Evolutionary conservation across 768 basidiomycete species (phyloP), one percentile per base, ranked within the genome.

Genomic region (Pulveroboletus sp.): DNA sequence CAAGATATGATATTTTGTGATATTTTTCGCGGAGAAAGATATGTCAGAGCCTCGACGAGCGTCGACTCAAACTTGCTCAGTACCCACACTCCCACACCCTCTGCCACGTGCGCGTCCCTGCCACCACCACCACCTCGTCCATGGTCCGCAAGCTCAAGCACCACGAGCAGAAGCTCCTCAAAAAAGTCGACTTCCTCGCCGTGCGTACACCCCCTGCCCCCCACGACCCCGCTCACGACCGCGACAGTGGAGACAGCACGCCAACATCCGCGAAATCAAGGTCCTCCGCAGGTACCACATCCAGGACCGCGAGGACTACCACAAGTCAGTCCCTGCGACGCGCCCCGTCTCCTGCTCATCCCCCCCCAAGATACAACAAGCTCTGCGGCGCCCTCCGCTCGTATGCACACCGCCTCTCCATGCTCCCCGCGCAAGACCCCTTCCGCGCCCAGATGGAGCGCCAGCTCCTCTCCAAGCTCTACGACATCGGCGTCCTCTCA

Each of bases 221-320:
- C n/a, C n/a, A n/a, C n/a, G 40, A 42, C 15, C n/a, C 27, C 33
- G 43, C 47, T 46, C 46, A 47, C 44, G 47, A 30, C 37, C 32
- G 2, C 33, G 33, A n/a, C 68, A 95, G 91, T 98, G 95, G 95
- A 98, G 93, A 71, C 86, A 93, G 72, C 94, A 98, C 82, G 84
- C 86, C 12, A 86, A 84, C 65, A 71, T 85, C 14, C 83, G 94
- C 37, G 96, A 98, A 76, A 82, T 90, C 70, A 91, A 86, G 67
- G 87, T 98, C 47, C 88, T 98, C 82, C 82, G 95, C 17, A 74
- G 93, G 50, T 99, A 97, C 69, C 96, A 98, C 70, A 80, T 99
- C 55, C 94, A 97, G 63, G 79, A 93, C 70, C 73, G 94, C 60
- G 93, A 95, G 54, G 93, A 95, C 71, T 94, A 94, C 67, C 86